Conservation (phyloP, 306 rosid genomes). For the Delonix regia region DNA sequence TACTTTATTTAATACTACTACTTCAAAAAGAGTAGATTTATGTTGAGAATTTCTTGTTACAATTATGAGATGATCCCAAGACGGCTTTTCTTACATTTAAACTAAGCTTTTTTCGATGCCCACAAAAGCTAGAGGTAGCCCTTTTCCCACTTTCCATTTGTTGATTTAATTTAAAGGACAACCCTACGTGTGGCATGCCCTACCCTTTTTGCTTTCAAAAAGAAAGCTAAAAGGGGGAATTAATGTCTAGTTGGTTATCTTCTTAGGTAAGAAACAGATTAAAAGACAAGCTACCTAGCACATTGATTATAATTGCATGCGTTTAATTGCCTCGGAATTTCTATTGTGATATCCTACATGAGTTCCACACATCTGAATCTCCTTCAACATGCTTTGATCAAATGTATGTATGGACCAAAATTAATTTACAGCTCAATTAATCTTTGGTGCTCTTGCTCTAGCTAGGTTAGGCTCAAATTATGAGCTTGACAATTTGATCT, state of each 20-base stretch:
- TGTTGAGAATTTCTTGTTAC: not conserved
- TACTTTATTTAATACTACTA: not conserved
- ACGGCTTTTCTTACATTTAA: slow-evolving; percentile 22
- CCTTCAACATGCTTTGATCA: slow-evolving; percentile 26
- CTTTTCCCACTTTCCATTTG: slow-evolving; percentile 4
- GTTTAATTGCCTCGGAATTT: not conserved
- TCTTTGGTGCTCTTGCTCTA: not conserved
- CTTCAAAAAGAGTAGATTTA: not conserved
- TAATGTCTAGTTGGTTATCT: slow-evolving; percentile 14
- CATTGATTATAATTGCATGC: slow-evolving; percentile 17
- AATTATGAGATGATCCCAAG: slow-evolving; percentile 50
- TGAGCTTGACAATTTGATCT: not conserved
- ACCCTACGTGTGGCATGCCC: not conserved
- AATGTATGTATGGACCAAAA: not conserved
- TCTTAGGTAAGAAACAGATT: slow-evolving; percentile 34
- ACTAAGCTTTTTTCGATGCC: not conserved
- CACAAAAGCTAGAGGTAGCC: slow-evolving; percentile 30
- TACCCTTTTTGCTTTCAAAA: slow-evolving; percentile 1
- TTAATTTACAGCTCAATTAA: not conserved
- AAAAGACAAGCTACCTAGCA: slow-evolving; percentile 11
- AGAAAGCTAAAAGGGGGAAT: slow-evolving; percentile 9
- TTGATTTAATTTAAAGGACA: not conserved
- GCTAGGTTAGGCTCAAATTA: slow-evolving; percentile 24
- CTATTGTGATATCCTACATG: slow-evolving; percentile 33
- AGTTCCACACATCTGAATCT: slow-evolving; percentile 40